Conservation (phyloP, 331 rosid genomes). For the Malus hybrid region DNA sequence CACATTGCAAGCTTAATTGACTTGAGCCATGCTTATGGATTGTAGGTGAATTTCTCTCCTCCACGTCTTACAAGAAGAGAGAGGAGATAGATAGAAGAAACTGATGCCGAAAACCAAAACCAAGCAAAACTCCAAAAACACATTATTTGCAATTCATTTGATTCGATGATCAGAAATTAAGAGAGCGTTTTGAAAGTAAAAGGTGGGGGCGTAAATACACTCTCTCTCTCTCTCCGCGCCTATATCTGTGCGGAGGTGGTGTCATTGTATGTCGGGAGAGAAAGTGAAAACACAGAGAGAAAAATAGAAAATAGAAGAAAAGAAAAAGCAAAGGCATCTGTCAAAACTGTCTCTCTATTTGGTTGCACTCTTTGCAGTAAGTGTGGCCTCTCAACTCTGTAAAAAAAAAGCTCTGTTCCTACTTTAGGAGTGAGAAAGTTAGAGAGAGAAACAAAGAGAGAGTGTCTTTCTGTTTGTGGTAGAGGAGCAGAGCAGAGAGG, state of each 20-base stretch:
- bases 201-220: not conserved
- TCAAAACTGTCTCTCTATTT: constrained; percentile 17
- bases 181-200: fast-evolving
- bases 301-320: constrained; percentile 2
- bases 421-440: constrained; percentile 20
- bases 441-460: constrained; percentile 22
- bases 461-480: constrained; percentile 5
- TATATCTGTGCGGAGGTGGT: constrained; percentile 16
- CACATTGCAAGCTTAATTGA: no score
- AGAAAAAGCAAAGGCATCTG: constrained; percentile 11
- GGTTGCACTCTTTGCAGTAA: constrained; percentile 19
- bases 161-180: not conserved
- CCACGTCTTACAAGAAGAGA: not conserved
- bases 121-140: constrained; percentile 10
- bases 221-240: constrained; percentile 17
- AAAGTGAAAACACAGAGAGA: constrained; percentile 10
- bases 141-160: not conserved
- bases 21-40: no score
- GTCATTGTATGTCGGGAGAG: constrained; percentile 14
- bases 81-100: constrained; percentile 12
- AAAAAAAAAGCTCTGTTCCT: constrained; percentile 2
- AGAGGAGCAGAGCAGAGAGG: not conserved
- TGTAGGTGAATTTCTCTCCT: not conserved
- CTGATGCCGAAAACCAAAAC: constrained; percentile 13
- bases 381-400: constrained; percentile 20